Base-by-base conservation (phyloP, 352 stramenopile genomes). In the Lagenidium sp. region DNA sequence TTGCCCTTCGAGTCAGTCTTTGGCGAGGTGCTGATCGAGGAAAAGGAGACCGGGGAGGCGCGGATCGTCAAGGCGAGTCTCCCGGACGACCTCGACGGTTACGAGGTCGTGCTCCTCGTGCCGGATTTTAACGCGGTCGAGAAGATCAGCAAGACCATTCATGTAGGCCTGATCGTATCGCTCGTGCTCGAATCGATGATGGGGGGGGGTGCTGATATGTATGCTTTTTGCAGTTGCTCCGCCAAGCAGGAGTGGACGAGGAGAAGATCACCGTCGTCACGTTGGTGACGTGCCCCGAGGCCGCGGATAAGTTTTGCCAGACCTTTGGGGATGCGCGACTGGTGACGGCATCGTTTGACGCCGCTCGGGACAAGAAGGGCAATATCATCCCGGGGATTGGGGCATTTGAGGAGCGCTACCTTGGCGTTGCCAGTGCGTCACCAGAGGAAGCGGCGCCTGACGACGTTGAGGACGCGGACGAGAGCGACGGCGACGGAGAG, bases 241-340 rank as follows among this genome's bases (percentile, higher is more conserved):
- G 68, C 25, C 69, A 88, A 19, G 57, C 83, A 47, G 77, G 77
- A 22, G 80, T 87, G 0, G 59, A 81, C 24, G 63, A 87, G 36
- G 74, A 84, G 31, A 76, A 89, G 45, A 82, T 92, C 32, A 87
- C 79, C 20, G 58, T 92, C 3, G 75, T 90, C 16, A 85, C 77
- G 12, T 63, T 92, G 7, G 73, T 90, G 8, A 92, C 77, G 23
- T 86, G 75, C 41, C 80, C 74, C 0, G 77, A 87, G 47, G 80
- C 65, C n/a, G 77, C 77, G 4, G 80, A 90, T 47, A 56, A 57
- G 11, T 92, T 92, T 34, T 89, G 80, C 63, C 70, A 86, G 53
- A 76, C 62, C 21, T 92, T 86, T 51, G 63, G 68, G 18, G 72
- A 90, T 34, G 77, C 79, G 19, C 72, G 70, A 25, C 61, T 92